phyloP scores from a whole-genome alignment of 31 red algal species.

The Pterothamnion heteromorphum region DNA sequence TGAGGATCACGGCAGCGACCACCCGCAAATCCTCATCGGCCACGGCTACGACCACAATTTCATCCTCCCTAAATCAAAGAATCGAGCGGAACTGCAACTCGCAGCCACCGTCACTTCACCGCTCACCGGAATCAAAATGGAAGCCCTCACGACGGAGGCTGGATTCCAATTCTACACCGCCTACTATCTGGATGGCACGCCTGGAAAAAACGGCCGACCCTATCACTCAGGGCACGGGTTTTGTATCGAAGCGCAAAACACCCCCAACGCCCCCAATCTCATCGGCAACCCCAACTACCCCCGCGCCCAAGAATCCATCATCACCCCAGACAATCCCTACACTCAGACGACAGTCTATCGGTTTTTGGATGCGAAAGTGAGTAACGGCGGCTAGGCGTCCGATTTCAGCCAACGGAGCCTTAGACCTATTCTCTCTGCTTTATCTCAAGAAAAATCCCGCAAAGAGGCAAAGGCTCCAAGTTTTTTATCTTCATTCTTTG shows the following conservation, averaged over 20 bases:
- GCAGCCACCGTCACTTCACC: not conserved
- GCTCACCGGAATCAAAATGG: not conserved
- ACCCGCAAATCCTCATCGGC: not conserved
- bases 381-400: no score
- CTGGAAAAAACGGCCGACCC: not conserved
- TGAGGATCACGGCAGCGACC: not conserved
- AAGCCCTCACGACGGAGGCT: not conserved
- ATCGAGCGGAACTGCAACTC: not conserved
- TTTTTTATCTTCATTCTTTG: no score
- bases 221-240: not conserved
- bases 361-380: not conserved
- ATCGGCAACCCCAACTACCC: not conserved
- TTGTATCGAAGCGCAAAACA: not conserved
- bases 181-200: not conserved
- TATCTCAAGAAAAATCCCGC: no score
- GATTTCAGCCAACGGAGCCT: no score
- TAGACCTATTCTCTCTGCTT: no score
- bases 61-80: not conserved
- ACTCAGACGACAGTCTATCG: not conserved
- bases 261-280: slow-evolving; percentile 29
- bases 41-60: slow-evolving; percentile 23
- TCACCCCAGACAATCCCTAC: not conserved
- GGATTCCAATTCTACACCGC: slow-evolving; percentile 29
- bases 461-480: no score
- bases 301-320: no score